Evolutionary conservation across 2,329 filamentous ascomycete genomes (phyloP), one percentile per base, ranked within the genome.

Genomic region (Chalara sp.): DNA sequence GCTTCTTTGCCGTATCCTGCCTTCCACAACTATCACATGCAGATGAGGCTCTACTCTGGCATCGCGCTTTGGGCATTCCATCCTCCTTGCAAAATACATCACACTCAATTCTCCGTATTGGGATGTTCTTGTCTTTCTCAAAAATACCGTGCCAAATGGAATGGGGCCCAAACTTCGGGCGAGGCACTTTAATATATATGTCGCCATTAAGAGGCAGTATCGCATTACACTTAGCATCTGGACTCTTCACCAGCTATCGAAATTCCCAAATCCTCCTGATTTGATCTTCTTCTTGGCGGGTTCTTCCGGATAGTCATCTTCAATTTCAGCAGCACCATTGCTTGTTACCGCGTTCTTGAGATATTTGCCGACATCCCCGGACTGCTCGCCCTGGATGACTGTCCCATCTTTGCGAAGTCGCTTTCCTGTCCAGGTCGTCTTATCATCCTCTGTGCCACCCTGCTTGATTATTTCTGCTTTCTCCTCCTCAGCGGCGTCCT

Each of bases 341-440:
- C 50, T 63, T 39, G 67, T 68, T 51, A 75, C 66, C 12, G 77
- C 76, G 12, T 76, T 75, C 64, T 88, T 86, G 47, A 99, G 69
- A 66, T 97, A 97, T 68, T 92, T 96, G 6, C 92, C 93, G 10
- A 83, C 81, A 5, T 68, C 70, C 6, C 70, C 72, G 8, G 68
- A 67, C 11, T 68, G 67, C 31, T 70, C 68, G 11, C 64, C 67
- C 31, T 66, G 65, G 1, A 76, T 76, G 1, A 81, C 73, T 0
- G 75, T 80, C 1, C 83, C 86, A 61, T 86, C 81, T 1, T 74
- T 76, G 30, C 90, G 76, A 46, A 99, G 81, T 40, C 91, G 76
- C 72, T 97, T 99, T 4, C 93, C 93, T 3, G 93, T 97, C 93
- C 93, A 99, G 3, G 93, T 99, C 2, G 88, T 85, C 65, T 81